Evolutionary conservation across 139 green algal species (phyloP).

Genomic region (Chlamydomonas urium): DNA sequence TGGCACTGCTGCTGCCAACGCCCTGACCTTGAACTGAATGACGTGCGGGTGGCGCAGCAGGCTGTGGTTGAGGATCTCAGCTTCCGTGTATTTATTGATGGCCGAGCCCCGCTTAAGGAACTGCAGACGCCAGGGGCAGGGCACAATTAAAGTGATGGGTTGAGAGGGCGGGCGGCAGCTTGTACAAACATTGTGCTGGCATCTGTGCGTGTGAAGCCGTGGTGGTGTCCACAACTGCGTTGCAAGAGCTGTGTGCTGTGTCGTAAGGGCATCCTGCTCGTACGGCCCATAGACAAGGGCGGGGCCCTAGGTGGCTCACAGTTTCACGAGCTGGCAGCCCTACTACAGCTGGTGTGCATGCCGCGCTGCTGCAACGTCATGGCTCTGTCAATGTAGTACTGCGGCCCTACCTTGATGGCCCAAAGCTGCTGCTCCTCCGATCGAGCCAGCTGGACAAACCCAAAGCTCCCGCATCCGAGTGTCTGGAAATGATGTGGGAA

Average conservation of each 20-base stretch:
- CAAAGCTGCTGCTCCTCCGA: constrained; percentile 63
- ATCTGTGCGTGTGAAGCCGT: too few relatives aligned
- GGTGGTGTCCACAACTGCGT: background rate
- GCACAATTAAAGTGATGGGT: background rate
- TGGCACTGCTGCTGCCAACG: too few relatives aligned
- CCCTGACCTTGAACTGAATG: constrained; percentile 66
- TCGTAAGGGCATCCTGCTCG: too few relatives aligned
- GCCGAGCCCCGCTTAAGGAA: constrained; percentile 42
- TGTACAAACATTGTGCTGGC: background rate
- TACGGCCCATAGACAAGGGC: too few relatives aligned
- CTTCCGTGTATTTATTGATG: constrained; percentile 94
- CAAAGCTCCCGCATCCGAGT: constrained; percentile 76
- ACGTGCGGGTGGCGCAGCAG: constrained; percentile 92
- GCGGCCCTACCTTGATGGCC: constrained; percentile 47
- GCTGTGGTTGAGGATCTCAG: constrained; percentile 96
- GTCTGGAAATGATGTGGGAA: too few relatives aligned
- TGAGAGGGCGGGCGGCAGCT: background rate
- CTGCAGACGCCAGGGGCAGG: background rate
- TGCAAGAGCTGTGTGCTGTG: too few relatives aligned
- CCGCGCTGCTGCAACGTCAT: too few relatives aligned
- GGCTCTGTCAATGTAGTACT: too few relatives aligned
- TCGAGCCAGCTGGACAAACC: constrained; percentile 76
- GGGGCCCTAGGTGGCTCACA: too few relatives aligned
- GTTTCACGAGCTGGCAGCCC: too few relatives aligned
- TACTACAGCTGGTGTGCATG: too few relatives aligned